Percentiles rank a stretch among this genome's conserved stretches.
phyloP scores from a whole-genome alignment of 306 rosid genomes.

The Hippophae rhamnoides region DNA sequence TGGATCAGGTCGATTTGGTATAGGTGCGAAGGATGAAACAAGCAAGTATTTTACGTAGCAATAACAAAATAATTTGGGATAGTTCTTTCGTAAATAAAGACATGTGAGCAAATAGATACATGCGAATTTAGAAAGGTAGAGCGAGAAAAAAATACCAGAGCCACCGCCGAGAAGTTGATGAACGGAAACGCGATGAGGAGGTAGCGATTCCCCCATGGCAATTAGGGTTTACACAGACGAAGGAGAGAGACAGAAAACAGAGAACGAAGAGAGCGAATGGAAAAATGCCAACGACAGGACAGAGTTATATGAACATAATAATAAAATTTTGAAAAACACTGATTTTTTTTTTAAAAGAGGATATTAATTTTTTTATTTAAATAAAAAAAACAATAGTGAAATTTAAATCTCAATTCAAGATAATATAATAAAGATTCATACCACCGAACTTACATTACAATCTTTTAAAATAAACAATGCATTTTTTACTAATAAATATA shows the following conservation, averaged over 20 bases:
- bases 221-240: slow-evolving; percentile 29
- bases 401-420: too few relatives aligned
- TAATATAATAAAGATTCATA: too few relatives aligned
- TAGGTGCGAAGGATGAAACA: slow-evolving; percentile 1
- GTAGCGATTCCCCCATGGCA: slow-evolving; percentile 64
- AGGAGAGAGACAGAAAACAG: slow-evolving; percentile 2
- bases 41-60: background rate
- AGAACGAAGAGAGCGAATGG: slow-evolving; percentile 8
- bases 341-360: too few relatives aligned
- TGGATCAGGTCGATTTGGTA: slow-evolving; percentile 3
- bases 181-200: slow-evolving; percentile 47
- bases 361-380: too few relatives aligned
- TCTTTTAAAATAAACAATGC: too few relatives aligned
- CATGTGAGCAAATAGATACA: background rate
- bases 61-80: background rate
- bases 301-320: background rate
- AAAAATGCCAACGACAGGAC: background rate
- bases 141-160: slow-evolving; percentile 37
- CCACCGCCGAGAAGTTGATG: slow-evolving; percentile 75
- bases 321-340: too few relatives aligned
- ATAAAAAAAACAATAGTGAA: too few relatives aligned
- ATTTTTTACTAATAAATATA: too few relatives aligned
- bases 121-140: slow-evolving; percentile 5
- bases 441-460: too few relatives aligned
- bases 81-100: too few relatives aligned